These are phyloP conservation scores for Primulina eburnea DNA, from an alignment of 257 asterid genomes.

Conservation along the genomic window DNA sequence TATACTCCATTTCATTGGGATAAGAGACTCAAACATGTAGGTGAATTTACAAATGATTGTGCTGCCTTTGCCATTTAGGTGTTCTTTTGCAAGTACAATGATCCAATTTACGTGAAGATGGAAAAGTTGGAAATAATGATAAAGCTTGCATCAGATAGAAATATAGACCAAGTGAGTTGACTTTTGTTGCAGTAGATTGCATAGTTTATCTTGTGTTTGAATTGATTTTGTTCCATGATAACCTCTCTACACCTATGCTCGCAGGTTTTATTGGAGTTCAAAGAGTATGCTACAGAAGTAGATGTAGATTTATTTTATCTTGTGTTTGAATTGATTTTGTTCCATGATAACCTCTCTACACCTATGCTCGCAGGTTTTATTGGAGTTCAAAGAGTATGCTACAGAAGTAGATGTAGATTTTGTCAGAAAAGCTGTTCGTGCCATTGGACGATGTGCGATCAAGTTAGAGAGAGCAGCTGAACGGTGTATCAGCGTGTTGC, in stretches of 20 bases:
- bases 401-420: conserved; percentile 99
- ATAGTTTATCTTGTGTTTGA: conserved; percentile 2
- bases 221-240: conserved; percentile 18
- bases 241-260: conserved; percentile 21
- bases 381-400: conserved; percentile 99
- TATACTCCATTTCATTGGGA: conserved; percentile 12
- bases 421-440: conserved; percentile 99
- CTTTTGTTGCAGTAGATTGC: conserved; percentile 18
- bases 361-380: conserved; percentile 55
- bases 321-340: conserved; percentile 15
- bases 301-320: conserved; percentile 74
- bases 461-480: conserved; percentile 99
- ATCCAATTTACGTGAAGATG: conserved; percentile 98
- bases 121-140: conserved; percentile 98
- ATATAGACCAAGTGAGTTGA: conserved; percentile 82
- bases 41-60: conserved; percentile 22
- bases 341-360: conserved; percentile 19
- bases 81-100: conserved; percentile 98
- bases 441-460: conserved; percentile 99
- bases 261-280: conserved; percentile 93
- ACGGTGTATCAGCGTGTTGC: conserved; percentile 96
- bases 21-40: conserved; percentile 11
- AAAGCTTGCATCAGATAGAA: conserved; percentile 98
- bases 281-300: conserved; percentile 99
- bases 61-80: conserved; percentile 45